Evolutionary conservation across 2,329 filamentous ascomycete genomes (phyloP), one percentile per base, ranked within the genome.

Genomic region (Ophiostoma perfectum): DNA sequence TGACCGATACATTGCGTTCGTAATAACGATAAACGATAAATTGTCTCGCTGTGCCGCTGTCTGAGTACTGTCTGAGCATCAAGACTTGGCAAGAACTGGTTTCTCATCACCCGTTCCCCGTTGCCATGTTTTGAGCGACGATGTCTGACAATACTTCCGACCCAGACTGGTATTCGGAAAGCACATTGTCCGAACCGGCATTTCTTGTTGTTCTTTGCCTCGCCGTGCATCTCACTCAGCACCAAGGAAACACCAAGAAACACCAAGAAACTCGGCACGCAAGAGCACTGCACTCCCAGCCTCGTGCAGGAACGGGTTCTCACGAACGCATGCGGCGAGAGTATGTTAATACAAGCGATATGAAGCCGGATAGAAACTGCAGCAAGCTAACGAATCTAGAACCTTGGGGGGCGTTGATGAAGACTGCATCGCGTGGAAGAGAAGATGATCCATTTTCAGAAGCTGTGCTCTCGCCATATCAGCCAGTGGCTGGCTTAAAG

Each of bases 41-140:
- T 9, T 55, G 49, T 36, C 49, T 55, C 8, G 49, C 49, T 55
- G 49, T 55, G n/a, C 27, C 14, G n/a, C 18, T 55, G 49, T 27
- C 49, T 55, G 49, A n/a, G 49, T 27, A 55, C 18, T 55, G 49
- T 55, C 18, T 55, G 18, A 14, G 8, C n/a, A 11, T 18, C 27
- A 27, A 9, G 49, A n/a, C 49, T 55, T 55, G 49, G 18, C 18
- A 55, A 55, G 27, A 55, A 55, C 49, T 36, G 18, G 49, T 36
- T 55, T 55, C n/a, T 55, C 49, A 55, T 55, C n/a, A 11, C n/a
- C 49, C 49, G 49, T 55, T 18, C n/a, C 49, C 49, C 49, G 49
- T 55, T 55, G 49, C 18, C 49, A 55, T 55, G 49, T 55, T 9
- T 9, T 9, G 49, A 18, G 18, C 49, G 11, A 8, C 8, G 27